Evolutionary conservation across 306 rosid genomes (phyloP), one percentile per base, ranked within the genome.

Genomic region (Pterocarpus santalinus): DNA sequence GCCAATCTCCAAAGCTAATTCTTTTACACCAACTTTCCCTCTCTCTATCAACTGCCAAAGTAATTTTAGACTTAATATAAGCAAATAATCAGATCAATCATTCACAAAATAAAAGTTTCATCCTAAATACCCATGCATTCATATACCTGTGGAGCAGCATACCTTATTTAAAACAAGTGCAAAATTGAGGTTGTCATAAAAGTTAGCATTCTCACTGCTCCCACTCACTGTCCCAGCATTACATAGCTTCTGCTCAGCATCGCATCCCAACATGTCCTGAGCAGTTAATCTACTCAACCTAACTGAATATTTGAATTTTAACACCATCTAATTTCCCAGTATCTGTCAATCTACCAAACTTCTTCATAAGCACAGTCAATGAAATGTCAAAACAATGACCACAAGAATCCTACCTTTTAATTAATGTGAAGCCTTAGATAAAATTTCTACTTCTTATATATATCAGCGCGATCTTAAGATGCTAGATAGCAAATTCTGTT

Each of bases 31-130:
- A 82, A 92, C 92, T 83, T 88, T 93, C 80, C 99, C 99, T 8
- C 91, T 84, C 63, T 96, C 98, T 85, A 93, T 90, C 94, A 96
- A 86, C 99, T 96, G 96, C 90, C 79, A 86, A 75, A 68, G 73
- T 66, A 53, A 85, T 34, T 61, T 77, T 15, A 47, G 46, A 76
- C 72, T 77, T 73, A 8, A 33, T 60, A 80, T 70, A 77, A 83
- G 69, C 73, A 77, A 6, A 32, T 43, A 34, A 65, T 72, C 53
- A 82, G 69, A 81, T 44, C 55, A 78, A 80, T 4, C 55, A 41
- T 61, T 9, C 43, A 77, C 61, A 68, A 70, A 68, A 44, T 36
- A 30, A 79, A 62, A 41, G 76, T 41, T 74, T 30, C 22, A 65
- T 43, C 41, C 72, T 55, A 81, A 77, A 81, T 22, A 22, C 67